Conservation (phyloP, 805 yeast genomes). For the Candida oleophila region DNA sequence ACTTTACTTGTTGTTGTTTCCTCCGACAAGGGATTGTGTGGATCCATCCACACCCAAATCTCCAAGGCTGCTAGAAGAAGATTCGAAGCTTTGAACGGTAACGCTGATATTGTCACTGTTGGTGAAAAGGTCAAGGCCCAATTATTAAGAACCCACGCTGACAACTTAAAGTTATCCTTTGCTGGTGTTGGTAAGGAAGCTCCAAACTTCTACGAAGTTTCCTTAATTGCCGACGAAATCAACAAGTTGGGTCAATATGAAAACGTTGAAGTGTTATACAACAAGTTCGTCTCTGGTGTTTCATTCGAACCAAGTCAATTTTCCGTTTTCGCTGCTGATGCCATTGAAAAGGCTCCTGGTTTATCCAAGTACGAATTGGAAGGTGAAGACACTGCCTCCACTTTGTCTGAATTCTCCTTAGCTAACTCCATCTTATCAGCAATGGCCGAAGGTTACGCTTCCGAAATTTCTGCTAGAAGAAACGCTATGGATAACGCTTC, state of each 20-base stretch:
- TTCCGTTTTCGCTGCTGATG: slow-evolving; percentile 64
- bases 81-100: slow-evolving; percentile 58
- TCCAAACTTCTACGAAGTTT: slow-evolving; percentile 88
- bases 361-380: slow-evolving; percentile 77
- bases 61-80: slow-evolving; percentile 82
- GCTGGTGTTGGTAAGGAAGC: slow-evolving; percentile 95
- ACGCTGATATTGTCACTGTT: slow-evolving; percentile 75
- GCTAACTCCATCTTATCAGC: slow-evolving; percentile 90
- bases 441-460: slow-evolving; percentile 96
- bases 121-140: slow-evolving; percentile 96
- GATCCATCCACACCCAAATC: slow-evolving; percentile 94
- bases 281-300: slow-evolving; percentile 83
- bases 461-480: slow-evolving; percentile 98
- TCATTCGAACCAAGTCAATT: slow-evolving; percentile 81
- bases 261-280: slow-evolving; percentile 78
- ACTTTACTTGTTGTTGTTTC: slow-evolving; percentile 84
- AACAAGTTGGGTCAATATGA: slow-evolving; percentile 66
- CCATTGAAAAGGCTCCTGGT: slow-evolving; percentile 83
- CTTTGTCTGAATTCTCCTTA: slow-evolving; percentile 80
- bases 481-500: slow-evolving; percentile 99
- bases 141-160: slow-evolving; percentile 77
- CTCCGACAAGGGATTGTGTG: slow-evolving; percentile 98
- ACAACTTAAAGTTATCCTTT: slow-evolving; percentile 70
- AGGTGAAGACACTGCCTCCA: slow-evolving; percentile 64
- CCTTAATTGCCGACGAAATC: slow-evolving; percentile 85